Evolutionary conservation across 495 filamentous ascomycete genomes (phyloP).

Genomic region (Penicillium lagena): DNA sequence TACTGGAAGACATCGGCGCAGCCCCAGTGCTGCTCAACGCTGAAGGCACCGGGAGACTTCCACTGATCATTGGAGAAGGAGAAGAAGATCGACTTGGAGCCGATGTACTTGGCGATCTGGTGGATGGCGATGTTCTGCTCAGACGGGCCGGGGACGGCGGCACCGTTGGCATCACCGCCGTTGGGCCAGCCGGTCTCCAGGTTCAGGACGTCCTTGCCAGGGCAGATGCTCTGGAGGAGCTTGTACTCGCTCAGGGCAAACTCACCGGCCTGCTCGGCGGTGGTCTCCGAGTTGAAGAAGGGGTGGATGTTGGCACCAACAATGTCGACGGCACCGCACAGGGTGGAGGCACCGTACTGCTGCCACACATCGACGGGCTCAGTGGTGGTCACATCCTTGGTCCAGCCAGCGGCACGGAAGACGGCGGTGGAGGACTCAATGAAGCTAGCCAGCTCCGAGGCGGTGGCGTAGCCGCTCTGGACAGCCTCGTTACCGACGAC

Average conservation of each 20-base stretch:
- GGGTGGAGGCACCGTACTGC: constrained; percentile 37
- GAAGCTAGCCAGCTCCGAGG: constrained; percentile 58
- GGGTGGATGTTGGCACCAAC: constrained; percentile 82
- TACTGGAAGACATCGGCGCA: constrained; percentile 48
- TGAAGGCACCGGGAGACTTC: constrained; percentile 65
- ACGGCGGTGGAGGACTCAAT: constrained; percentile 48
- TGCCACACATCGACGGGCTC: constrained; percentile 72
- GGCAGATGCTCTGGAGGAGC: constrained; percentile 59
- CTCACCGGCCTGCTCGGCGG: constrained; percentile 57
- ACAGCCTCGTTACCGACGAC: constrained; percentile 89
- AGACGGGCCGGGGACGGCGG: constrained; percentile 54
- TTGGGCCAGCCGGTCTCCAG: constrained; percentile 92
- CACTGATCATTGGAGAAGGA: constrained; percentile 73
- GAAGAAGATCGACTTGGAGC: constrained; percentile 65
- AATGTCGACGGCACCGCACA: constrained; percentile 73
- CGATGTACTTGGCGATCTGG: constrained; percentile 52
- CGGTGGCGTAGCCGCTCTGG: constrained; percentile 59
- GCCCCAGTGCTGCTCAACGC: constrained; percentile 79
- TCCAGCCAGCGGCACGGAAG: constrained; percentile 59
- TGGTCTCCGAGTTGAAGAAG: constrained; percentile 75
- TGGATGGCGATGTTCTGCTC: constrained; percentile 70
- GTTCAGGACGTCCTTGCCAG: constrained; percentile 59
- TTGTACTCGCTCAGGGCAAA: constrained; percentile 65
- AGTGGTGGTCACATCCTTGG: constrained; percentile 72
- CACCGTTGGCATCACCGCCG: constrained; percentile 59